Base-by-base conservation (phyloP, 306 rosid species). In the Ormosia emarginata region DNA sequence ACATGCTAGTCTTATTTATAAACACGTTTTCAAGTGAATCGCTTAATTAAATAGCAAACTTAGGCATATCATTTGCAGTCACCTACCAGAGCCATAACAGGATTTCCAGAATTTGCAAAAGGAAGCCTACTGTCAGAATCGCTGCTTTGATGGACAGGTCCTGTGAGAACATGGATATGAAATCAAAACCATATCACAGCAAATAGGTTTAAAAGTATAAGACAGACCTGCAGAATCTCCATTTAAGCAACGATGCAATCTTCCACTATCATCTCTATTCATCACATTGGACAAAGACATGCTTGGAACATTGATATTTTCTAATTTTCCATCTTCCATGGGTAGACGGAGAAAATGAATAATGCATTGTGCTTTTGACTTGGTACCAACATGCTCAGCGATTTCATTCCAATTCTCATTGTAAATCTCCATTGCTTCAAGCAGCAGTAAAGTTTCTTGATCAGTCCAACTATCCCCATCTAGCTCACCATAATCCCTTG, bases 311-410 rank as follows among this genome's bases (percentile, higher is more conserved):
- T 92, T 90, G 73, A 96, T 89, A 80, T 93, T 91, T 85, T 96
- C 99, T 82, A 96, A 82, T 75, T 92, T 91, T 55, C 97, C 92
- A 41, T 96, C 97, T 88, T 91, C 98, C 88, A 96, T 90, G 47
- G 98, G 97, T 65, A 96, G 89, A 41, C 97, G 99, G 24, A 96
- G 97, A 88, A 96, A 96, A 85, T 96, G 99, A 89, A 93, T 94
- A 86, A 93, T 90, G 90, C 99, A 96, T 77, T 96, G 97, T 58
- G 97, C 98, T 87, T 96, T 96, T 75, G 99, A 96, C 91, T 93
- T 96, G 85, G 97, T 90, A 83, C 91, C 97, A 57, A 96, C 99
- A 80, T 91, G 90, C 37, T 91, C 99, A 0, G 98, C 95, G 70
- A 96, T 96, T 85, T 96, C 99, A 81, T 91, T 93, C 99, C 99